Evolutionary conservation across 768 basidiomycete species (phyloP).

Genomic region (Pulveroboletus frians): DNA sequence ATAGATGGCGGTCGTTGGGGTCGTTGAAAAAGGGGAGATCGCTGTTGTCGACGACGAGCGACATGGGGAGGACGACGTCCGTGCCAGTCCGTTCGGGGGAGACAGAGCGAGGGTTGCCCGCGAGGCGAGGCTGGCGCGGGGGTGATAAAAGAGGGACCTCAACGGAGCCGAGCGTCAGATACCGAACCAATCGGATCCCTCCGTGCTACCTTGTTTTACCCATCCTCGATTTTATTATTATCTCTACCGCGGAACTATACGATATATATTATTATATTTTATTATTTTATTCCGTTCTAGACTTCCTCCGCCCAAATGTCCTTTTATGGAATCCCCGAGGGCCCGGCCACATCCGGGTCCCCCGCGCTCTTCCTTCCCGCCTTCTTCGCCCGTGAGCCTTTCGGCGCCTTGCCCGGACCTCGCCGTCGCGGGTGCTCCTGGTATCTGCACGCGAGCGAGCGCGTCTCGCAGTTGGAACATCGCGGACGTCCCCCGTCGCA

Average conservation of each 20-base stretch:
- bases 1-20: slow-evolving; percentile 30
- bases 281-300: slow-evolving; percentile 16
- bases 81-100: slow-evolving; percentile 46
- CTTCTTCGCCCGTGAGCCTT: slow-evolving; percentile 49
- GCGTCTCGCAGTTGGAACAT: slow-evolving; percentile 58
- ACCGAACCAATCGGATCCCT: slow-evolving; percentile 64
- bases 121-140: slow-evolving; percentile 62
- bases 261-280: slow-evolving; percentile 20
- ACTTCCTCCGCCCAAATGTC: slow-evolving; percentile 10
- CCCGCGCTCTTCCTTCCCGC: slow-evolving; percentile 23
- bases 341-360: slow-evolving; percentile 25
- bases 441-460: slow-evolving; percentile 51
- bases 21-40: slow-evolving; percentile 49
- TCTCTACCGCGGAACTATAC: slow-evolving; percentile 28
- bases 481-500: slow-evolving; percentile 64
- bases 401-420: slow-evolving; percentile 72
- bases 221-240: slow-evolving; percentile 12
- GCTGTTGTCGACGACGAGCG: slow-evolving; percentile 55
- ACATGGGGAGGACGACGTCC: slow-evolving; percentile 34
- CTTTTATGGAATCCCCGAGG: slow-evolving; percentile 24
- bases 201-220: slow-evolving; percentile 5
- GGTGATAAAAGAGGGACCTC: slow-evolving; percentile 46
- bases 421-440: slow-evolving; percentile 49
- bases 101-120: slow-evolving; percentile 47
- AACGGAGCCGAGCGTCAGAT: slow-evolving; percentile 43